These are phyloP conservation scores for Calonectria leucothoes DNA, from an alignment of 2,329 filamentous ascomycete species.

Conservation along the genomic window DNA sequence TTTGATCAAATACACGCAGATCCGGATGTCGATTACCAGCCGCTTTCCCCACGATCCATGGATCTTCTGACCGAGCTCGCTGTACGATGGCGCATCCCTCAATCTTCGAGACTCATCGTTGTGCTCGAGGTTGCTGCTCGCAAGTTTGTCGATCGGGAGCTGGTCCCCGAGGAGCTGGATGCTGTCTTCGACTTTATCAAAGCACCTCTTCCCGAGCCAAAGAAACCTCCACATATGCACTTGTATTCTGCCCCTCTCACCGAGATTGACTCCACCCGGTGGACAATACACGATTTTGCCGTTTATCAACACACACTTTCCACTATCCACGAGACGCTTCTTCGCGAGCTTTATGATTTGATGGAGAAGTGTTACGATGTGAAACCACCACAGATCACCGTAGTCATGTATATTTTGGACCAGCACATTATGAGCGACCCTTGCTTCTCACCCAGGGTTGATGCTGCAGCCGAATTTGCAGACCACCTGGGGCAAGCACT, in stretches of 20 bases:
- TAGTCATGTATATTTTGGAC: constrained; percentile 83
- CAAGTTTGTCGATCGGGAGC: constrained; percentile 87
- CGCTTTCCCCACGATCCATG: constrained; percentile 80
- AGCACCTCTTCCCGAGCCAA: constrained; percentile 73
- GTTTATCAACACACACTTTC: constrained; percentile 81
- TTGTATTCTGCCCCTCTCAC: constrained; percentile 61
- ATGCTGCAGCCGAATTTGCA: constrained; percentile 79
- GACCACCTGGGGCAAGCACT: constrained; percentile 79
- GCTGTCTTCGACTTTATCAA: constrained; percentile 86
- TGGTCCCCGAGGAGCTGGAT: constrained; percentile 85
- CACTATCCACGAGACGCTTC: constrained; percentile 81
- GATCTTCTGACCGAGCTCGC: constrained; percentile 89
- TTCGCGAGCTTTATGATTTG: constrained; percentile 89
- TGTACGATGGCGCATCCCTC: constrained; percentile 88
- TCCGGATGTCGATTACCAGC: constrained; percentile 59
- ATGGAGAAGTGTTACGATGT: constrained; percentile 88
- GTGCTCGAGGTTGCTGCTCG: constrained; percentile 87
- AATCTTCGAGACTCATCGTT: constrained; percentile 81
- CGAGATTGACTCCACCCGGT: constrained; percentile 69
- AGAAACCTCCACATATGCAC: constrained; percentile 69
- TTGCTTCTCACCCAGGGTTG: constrained; percentile 76
- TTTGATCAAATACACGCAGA: constrained; percentile 71
- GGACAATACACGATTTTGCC: constrained; percentile 77
- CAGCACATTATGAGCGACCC: constrained; percentile 85
- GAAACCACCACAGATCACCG: constrained; percentile 85